A percentile compares a stretch with the other conserved stretches of the same genome.
Conservation (phyloP, 2,329 filamentous ascomycete species). For the Monosporascus cannonballus region DNA sequence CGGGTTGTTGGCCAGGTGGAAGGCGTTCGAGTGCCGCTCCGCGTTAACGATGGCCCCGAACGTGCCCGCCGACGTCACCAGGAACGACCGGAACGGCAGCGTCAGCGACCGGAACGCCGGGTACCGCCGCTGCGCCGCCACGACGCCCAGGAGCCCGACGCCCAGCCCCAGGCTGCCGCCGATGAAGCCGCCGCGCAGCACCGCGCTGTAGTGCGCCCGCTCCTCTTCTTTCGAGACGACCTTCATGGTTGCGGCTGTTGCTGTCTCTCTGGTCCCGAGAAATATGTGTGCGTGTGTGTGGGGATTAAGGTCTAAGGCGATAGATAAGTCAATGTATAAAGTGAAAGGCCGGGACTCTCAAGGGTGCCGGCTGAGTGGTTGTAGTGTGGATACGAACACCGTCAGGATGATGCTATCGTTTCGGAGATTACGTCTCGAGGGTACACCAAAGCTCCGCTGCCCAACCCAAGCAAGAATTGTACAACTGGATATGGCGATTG, state of each 20-base stretch:
- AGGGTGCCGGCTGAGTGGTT: too few species aligned
- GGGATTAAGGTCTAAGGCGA: too few species aligned
- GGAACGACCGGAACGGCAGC: slow-evolving; percentile 84
- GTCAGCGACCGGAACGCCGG: slow-evolving; percentile 75
- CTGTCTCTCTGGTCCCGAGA: not conserved
- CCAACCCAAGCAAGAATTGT: too few species aligned
- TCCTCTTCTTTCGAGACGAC: slow-evolving; percentile 93
- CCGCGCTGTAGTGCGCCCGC: slow-evolving; percentile 72
- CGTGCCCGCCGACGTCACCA: slow-evolving; percentile 74
- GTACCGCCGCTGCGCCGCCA: slow-evolving; percentile 65
- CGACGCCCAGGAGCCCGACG: slow-evolving; percentile 61
- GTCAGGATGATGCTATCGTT: not conserved
- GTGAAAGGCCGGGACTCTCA: too few species aligned
- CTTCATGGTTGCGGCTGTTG: slow-evolving; percentile 63
- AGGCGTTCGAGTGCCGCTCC: slow-evolving; percentile 61
- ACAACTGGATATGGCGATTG: too few species aligned
- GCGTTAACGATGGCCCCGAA: slow-evolving; percentile 85
- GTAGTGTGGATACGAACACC: not conserved
- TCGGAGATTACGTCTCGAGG: too few species aligned
- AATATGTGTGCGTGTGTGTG: not conserved
- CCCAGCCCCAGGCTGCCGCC: slow-evolving; percentile 66
- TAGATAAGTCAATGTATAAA: too few species aligned
- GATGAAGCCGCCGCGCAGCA: slow-evolving; percentile 70
- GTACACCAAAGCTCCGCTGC: too few species aligned
- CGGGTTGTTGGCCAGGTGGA: slow-evolving; percentile 65